Percentiles rank a stretch among this genome's conserved stretches.
Evolutionary conservation across 148 eudicot genomes (phyloP).

Genomic region (Persicaria maculosa): DNA sequence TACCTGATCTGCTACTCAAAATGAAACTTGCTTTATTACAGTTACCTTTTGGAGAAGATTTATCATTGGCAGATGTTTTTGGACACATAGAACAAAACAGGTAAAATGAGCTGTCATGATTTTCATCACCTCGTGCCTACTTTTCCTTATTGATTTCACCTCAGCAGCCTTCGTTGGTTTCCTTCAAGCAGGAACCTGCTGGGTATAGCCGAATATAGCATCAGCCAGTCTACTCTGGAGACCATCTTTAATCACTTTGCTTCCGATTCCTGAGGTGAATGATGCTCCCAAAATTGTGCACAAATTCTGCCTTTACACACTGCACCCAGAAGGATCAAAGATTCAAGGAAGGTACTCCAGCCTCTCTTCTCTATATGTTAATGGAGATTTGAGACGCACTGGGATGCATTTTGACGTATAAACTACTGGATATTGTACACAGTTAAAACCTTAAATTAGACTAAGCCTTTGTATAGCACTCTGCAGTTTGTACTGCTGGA

Average conservation of each 20-base stretch:
- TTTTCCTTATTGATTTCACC: not conserved
- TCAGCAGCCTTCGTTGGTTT: not conserved
- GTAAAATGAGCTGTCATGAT: conserved; percentile 23
- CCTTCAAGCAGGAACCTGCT: conserved; percentile 38
- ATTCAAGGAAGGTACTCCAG: not conserved
- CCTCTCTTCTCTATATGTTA: not conserved
- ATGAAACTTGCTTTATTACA: conserved; percentile 19
- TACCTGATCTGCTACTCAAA: not conserved
- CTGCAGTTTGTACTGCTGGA: not conserved
- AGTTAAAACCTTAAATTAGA: not conserved
- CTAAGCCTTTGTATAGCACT: not conserved
- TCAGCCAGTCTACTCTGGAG: conserved; percentile 95
- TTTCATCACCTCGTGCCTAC: not conserved
- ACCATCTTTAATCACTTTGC: conserved; percentile 97
- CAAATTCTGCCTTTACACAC: not conserved
- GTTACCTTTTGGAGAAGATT: conserved; percentile 64
- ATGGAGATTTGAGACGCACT: not conserved
- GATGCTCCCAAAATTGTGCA: not conserved
- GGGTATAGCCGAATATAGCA: conserved; percentile 87
- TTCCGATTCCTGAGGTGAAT: conserved; percentile 33
- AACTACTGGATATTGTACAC: not conserved
- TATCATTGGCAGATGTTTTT: conserved; percentile 89
- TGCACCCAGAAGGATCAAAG: not conserved
- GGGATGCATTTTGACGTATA: not conserved
- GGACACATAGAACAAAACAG: conserved; percentile 92